Evolutionary conservation across 768 basidiomycete genomes (phyloP), one percentile per base, ranked within the genome.

Genomic region (Clitopilus hobsonii): DNA sequence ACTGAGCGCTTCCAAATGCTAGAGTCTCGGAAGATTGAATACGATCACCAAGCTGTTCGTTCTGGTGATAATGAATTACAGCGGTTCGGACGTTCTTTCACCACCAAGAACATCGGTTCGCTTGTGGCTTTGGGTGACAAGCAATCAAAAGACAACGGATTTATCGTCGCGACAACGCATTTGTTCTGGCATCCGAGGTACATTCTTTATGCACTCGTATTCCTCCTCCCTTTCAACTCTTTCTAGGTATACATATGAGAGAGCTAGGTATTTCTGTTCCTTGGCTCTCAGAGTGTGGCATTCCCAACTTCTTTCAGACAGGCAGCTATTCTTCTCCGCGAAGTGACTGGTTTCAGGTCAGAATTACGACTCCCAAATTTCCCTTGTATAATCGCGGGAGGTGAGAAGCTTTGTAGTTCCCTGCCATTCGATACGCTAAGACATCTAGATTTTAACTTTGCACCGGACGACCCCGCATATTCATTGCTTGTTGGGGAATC

Each of bases 151-250:
- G 56, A 64, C 6, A 70, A 74, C 32, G 91, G 94, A 3, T 68
- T 92, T 28, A 71, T 96, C 36, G 72, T 95, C 13, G 91, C 84
- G 2, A 97, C 95, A 0, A 94, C 94, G 0, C 95, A 98, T 72
- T 74, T 96, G 22, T 98, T 97, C 69, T 98, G 95, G 95, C 94
- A 96, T 70, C 94, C 94, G 5, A 81, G 79, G 85, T 93, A 69
- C 55, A 81, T 73, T 59, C 27, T 38, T 29, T 28, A n/a, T 20
- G 5, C 20, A 14, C 32, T 36, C 49, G 28, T 41, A 24, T 27
- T 38, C 20, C 16, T 38, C 51, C 13, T 18, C 54, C 1, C 61
- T 58, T 52, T 62, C 24, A 28, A 75, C 18, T 51, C 6, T 27
- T 51, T 29, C 1, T 27, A 81, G 87, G 54, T 91, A 89, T 65